These are phyloP conservation scores for Serendipita sp. DNA, from an alignment of 768 basidiomycete species.

Conservation along the genomic window DNA sequence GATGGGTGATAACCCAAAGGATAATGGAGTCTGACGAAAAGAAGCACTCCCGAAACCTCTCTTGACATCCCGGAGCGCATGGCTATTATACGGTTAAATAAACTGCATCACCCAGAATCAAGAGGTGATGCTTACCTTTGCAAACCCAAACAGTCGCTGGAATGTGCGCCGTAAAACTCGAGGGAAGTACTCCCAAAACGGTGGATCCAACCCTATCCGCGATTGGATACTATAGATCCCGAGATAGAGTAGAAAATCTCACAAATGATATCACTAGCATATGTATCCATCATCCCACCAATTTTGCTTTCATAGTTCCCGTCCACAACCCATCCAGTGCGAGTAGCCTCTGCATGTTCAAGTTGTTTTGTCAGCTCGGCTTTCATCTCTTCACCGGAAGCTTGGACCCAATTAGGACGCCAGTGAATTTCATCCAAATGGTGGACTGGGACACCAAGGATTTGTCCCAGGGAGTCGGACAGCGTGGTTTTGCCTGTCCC, in stretches of 20 bases:
- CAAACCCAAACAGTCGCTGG: neutral
- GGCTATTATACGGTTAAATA: neutral
- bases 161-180: neutral
- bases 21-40: neutral
- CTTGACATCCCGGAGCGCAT: neutral
- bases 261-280: slow-evolving; percentile 2
- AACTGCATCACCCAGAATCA: no score
- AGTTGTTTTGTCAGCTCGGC: neutral
- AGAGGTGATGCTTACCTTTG: neutral
- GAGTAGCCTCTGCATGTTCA: neutral
- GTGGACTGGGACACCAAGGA: neutral
- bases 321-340: neutral
- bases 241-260: neutral
- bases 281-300: neutral
- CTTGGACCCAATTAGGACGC: slow-evolving; percentile 2
- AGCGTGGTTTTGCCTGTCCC: neutral
- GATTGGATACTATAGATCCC: neutral
- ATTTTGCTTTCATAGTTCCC: slow-evolving; percentile 5
- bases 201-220: neutral
- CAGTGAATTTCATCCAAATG: slow-evolving; percentile 3
- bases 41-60: neutral
- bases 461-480: neutral
- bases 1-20: neutral
- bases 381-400: neutral
- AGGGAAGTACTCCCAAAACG: neutral